These are phyloP conservation scores for Scytalidium lignicola DNA, from an alignment of 2,329 filamentous ascomycete species.

Conservation along the genomic window DNA sequence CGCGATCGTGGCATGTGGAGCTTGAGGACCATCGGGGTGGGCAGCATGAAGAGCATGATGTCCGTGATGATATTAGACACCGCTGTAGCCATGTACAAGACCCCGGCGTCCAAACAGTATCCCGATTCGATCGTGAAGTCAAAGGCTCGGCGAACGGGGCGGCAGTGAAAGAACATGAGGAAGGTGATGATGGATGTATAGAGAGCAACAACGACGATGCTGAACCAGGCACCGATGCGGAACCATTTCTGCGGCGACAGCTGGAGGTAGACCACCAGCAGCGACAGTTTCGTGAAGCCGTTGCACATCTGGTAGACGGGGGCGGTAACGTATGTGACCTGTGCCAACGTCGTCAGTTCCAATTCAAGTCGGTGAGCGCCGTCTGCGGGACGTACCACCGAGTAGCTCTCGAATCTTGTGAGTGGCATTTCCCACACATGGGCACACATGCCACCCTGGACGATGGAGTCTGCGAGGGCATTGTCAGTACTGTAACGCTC, in stretches of 20 bases:
- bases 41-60: constrained; percentile 6
- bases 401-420: constrained; percentile 8
- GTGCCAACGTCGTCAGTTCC: neutral
- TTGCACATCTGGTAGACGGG: constrained; percentile 31
- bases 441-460: constrained; percentile 6
- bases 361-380: neutral
- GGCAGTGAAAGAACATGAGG: constrained; percentile 32
- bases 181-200: constrained; percentile 32
- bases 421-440: constrained; percentile 14
- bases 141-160: constrained; percentile 29
- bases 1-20: neutral
- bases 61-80: constrained; percentile 9
- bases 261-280: constrained; percentile 34
- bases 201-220: constrained; percentile 24
- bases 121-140: constrained; percentile 20
- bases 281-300: constrained; percentile 32
- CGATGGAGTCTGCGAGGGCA: neutral
- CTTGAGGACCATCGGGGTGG: constrained; percentile 2
- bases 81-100: constrained; percentile 4
- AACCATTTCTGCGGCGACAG: constrained; percentile 32
- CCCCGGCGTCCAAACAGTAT: constrained; percentile 1
- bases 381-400: constrained; percentile 2
- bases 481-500: neutral
- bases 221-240: constrained; percentile 25
- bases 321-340: constrained; percentile 9